These are phyloP conservation scores for Byssothecium circinans DNA, from an alignment of 2,329 filamentous ascomycete species.

Conservation along the genomic window DNA sequence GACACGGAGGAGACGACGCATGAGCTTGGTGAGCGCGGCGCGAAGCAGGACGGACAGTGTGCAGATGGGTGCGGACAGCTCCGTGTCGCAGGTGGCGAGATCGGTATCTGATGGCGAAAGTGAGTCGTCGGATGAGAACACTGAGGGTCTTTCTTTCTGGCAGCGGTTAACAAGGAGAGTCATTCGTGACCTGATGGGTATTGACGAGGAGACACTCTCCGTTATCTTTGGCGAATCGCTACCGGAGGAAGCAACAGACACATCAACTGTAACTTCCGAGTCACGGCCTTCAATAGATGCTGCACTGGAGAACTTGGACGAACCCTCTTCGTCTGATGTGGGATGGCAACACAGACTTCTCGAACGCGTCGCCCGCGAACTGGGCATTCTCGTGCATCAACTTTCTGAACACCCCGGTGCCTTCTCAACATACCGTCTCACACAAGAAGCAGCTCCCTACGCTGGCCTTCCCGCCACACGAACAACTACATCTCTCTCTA, in stretches of 20 bases:
- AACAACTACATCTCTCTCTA: conserved; percentile 21
- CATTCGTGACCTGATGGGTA: conserved; percentile 84
- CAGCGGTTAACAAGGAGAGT: conserved; percentile 80
- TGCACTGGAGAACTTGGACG: conserved; percentile 27
- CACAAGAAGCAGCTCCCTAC: conserved; percentile 66
- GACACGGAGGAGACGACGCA: conserved; percentile 67
- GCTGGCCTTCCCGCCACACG: conserved; percentile 69
- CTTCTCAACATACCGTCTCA: conserved; percentile 76
- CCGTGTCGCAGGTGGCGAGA: conserved; percentile 14
- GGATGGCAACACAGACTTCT: conserved; percentile 77
- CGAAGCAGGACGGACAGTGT: conserved; percentile 33
- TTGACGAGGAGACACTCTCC: conserved; percentile 81
- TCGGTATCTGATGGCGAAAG: conserved; percentile 35
- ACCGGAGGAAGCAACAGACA: conserved; percentile 47
- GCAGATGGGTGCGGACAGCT: conserved; percentile 14
- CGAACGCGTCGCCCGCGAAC: conserved; percentile 81
- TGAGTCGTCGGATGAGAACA: conserved; percentile 42
- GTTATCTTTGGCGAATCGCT: conserved; percentile 84
- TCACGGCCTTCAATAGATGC: conserved; percentile 18
- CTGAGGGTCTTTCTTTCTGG: conserved; percentile 71
- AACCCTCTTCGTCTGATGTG: conserved; percentile 39
- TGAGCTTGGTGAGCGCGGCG: conserved; percentile 58
- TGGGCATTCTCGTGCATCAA: conserved; percentile 80
- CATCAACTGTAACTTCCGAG: conserved; percentile 25
- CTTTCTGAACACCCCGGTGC: conserved; percentile 85